These are phyloP conservation scores for Strigomonas oncopelti DNA, from an alignment of 208 protist genomes.

Conservation along the genomic window DNA sequence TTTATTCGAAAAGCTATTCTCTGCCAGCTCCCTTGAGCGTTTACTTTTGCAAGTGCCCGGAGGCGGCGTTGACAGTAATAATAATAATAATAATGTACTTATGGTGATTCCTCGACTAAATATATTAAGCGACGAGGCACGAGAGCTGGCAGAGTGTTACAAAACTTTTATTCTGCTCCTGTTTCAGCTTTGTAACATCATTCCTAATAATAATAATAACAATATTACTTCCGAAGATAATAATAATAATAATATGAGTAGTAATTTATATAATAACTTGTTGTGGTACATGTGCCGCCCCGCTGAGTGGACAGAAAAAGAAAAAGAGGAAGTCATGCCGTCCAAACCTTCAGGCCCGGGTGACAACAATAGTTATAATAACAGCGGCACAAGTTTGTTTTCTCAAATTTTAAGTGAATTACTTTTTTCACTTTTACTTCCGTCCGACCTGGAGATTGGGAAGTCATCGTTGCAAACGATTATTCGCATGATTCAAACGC, in stretches of 20 bases:
- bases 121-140: no score
- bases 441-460: no score
- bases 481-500: no score
- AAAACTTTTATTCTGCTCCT: no score
- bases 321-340: neutral
- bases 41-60: neutral
- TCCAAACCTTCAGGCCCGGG: neutral
- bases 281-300: neutral
- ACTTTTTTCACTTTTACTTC: no score
- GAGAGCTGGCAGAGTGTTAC: no score
- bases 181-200: neutral
- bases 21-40: no score
- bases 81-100: neutral
- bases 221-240: neutral
- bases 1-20: neutral
- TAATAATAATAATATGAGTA: slow-evolving; percentile 7
- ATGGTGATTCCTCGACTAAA: no score
- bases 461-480: no score
- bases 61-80: neutral
- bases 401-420: no score
- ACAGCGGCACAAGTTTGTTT: neutral
- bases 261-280: neutral
- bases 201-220: neutral
- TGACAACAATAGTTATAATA: neutral
- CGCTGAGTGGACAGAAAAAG: neutral